Percentiles rank a stretch among this genome's conserved stretches.
phyloP scores from a whole-genome alignment of 2,329 filamentous ascomycete genomes.

The Diaporthe humulicola region DNA sequence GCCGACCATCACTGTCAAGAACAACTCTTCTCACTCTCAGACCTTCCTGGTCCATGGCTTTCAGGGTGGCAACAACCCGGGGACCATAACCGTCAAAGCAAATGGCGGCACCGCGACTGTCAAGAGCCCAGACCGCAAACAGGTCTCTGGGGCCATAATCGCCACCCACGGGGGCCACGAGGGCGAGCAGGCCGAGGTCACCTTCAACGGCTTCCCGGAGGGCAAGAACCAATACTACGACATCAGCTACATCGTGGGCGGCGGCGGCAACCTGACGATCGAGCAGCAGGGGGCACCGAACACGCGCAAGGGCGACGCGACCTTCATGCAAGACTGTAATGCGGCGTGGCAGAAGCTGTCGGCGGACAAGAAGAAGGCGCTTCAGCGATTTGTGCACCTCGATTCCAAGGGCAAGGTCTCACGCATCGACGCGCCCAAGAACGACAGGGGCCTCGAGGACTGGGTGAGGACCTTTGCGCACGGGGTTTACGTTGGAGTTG shows the following conservation, averaged over 20 bases:
- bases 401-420: conserved; percentile 27
- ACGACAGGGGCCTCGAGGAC: conserved; percentile 28
- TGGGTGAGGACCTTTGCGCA: conserved; percentile 36
- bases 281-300: conserved; percentile 52
- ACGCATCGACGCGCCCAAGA: conserved; percentile 31
- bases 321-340: conserved; percentile 55
- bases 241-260: conserved; percentile 51
- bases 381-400: conserved; percentile 26
- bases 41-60: conserved; percentile 34
- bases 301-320: conserved; percentile 54
- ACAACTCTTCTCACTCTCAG: conserved; percentile 33
- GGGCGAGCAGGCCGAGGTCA: conserved; percentile 56
- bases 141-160: conserved; percentile 53
- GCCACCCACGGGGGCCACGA: conserved; percentile 54
- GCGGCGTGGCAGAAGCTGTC: conserved; percentile 48
- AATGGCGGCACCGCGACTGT: conserved; percentile 21
- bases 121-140: conserved; percentile 7
- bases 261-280: conserved; percentile 56
- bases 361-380: conserved; percentile 23
- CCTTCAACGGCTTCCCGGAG: conserved; percentile 49
- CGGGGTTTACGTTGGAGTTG: conserved; percentile 30
- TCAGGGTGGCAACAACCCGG: conserved; percentile 11
- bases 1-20: conserved; percentile 31
- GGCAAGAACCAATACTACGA: conserved; percentile 51
- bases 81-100: conserved; percentile 23